Evolutionary conservation across 169 alveolate species (phyloP).

Genomic region (Fabrea salina): DNA sequence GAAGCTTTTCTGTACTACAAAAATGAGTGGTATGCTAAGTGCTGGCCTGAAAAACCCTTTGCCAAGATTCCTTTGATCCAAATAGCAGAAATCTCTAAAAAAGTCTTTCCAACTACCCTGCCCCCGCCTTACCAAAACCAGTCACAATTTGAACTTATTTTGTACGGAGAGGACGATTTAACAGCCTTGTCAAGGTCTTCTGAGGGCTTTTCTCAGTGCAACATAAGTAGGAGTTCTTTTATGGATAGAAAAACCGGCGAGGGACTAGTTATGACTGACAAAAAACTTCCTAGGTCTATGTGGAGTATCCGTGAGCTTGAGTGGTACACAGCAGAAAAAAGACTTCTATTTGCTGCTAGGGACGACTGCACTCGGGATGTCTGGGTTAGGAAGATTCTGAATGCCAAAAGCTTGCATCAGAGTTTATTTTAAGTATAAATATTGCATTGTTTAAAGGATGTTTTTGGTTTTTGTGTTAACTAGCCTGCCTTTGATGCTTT

Average conservation of each 20-base stretch:
- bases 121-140: neutral
- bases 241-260: neutral
- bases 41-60: slow-evolving; percentile 6
- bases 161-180: neutral
- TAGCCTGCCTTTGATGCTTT: too few relatives aligned
- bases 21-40: neutral
- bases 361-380: neutral
- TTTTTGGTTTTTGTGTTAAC: too few relatives aligned
- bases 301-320: slow-evolving; percentile 7
- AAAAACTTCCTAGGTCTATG: neutral
- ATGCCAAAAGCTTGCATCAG: too few relatives aligned
- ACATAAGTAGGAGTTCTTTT: too few relatives aligned
- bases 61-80: neutral
- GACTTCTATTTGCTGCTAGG: neutral
- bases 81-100: neutral
- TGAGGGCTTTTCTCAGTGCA: too few relatives aligned
- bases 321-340: neutral
- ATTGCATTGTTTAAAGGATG: too few relatives aligned
- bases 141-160: neutral
- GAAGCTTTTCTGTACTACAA: slow-evolving; percentile 13
- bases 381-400: neutral
- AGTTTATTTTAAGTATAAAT: too few relatives aligned
- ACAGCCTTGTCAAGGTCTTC: neutral
- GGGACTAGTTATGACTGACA: neutral
- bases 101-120: neutral